Conservation (phyloP, 352 stramenopile genomes). For the Globisporangium middletonii region DNA sequence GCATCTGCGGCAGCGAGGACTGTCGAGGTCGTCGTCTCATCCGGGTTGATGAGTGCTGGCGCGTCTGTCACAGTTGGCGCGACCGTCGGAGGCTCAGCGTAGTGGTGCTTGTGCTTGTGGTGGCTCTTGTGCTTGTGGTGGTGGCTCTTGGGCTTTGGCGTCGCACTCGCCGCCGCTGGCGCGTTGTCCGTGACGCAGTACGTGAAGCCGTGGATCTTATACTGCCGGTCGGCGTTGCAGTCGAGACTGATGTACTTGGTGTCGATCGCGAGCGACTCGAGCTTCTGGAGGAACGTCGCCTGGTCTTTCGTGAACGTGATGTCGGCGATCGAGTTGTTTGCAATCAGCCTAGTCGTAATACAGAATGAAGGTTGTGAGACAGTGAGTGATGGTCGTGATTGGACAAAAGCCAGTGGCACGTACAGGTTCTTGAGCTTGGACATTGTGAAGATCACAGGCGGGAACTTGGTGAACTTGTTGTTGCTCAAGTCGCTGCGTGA, state of each 20-base stretch:
- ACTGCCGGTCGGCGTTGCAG: neutral
- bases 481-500: slow-evolving; percentile 1
- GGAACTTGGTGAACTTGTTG: slow-evolving; percentile 6
- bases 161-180: neutral
- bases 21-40: neutral
- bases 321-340: slow-evolving; percentile 4
- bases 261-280: slow-evolving; percentile 2
- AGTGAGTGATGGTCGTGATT: neutral
- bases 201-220: slow-evolving; percentile 3
- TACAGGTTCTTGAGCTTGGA: slow-evolving; percentile 4
- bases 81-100: neutral
- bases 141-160: neutral
- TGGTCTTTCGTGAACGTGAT: slow-evolving; percentile 5
- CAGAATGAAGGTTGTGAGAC: neutral
- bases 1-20: neutral
- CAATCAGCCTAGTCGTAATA: neutral
- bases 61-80: neutral
- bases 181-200: slow-evolving; percentile 1
- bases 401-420: neutral
- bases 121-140: neutral
- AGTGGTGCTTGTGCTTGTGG: neutral
- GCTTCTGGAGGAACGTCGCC: slow-evolving; percentile 5
- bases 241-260: neutral
- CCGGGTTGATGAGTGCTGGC: neutral
- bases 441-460: slow-evolving; percentile 4